phyloP scores from a whole-genome alignment of 2,329 filamentous ascomycete species.

The Trichophyton equinum region DNA sequence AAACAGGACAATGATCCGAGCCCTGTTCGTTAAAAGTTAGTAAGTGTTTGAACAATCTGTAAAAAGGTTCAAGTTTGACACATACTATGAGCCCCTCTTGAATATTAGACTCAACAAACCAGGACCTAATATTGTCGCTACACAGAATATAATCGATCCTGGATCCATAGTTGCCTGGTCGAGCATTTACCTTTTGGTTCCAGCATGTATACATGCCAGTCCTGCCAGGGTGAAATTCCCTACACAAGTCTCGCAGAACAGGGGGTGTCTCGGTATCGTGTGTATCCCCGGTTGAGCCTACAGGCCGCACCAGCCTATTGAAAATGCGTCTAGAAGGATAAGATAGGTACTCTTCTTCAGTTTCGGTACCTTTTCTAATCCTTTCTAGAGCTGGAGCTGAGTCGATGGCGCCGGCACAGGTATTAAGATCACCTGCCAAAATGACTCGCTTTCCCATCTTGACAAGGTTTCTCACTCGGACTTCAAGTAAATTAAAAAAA shows the following conservation, averaged over 20 bases:
- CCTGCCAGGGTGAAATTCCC: conserved; percentile 66
- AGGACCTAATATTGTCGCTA: conserved; percentile 61
- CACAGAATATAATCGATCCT: conserved; percentile 91
- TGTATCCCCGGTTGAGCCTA: conserved; percentile 52
- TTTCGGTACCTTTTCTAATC: conserved; percentile 56
- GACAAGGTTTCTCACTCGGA: conserved; percentile 70
- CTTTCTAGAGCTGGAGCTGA: conserved; percentile 60
- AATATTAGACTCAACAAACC: conserved; percentile 72
- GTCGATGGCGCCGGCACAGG: conserved; percentile 57
- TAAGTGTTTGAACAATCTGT: conserved; percentile 14
- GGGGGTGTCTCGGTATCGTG: conserved; percentile 58
- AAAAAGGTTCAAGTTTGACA: neutral
- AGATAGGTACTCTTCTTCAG: conserved; percentile 59
- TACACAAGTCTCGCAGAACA: conserved; percentile 71
- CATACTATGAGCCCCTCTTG: conserved; percentile 71
- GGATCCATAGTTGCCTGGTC: conserved; percentile 86
- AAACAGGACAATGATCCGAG: conserved; percentile 94
- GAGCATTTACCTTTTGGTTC: conserved; percentile 88
- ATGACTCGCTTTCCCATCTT: conserved; percentile 73
- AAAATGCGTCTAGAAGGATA: conserved; percentile 62
- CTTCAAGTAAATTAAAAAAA: conserved; percentile 70
- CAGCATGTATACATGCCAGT: conserved; percentile 94
- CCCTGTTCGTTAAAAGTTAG: conserved; percentile 37
- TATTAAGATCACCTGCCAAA: conserved; percentile 79
- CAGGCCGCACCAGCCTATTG: conserved; percentile 70